phyloP scores from a whole-genome alignment of 2,329 filamentous ascomycete genomes.

The Hawksworthiomyces lignivorus region DNA sequence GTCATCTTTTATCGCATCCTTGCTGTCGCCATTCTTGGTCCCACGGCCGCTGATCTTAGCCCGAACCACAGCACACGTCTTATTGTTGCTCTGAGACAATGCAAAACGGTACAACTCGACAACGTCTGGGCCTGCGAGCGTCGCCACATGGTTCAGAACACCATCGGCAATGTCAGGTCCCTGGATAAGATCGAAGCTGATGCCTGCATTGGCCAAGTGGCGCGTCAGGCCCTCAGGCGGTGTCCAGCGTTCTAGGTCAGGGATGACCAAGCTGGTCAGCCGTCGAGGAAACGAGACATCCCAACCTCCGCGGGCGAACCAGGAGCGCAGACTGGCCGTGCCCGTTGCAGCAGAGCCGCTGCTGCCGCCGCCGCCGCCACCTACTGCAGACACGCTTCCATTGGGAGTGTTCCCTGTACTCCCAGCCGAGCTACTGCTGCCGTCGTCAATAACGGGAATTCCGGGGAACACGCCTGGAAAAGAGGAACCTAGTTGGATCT shows the following conservation, averaged over 20 bases:
- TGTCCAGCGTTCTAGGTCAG: conserved; percentile 63
- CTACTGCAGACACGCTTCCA: neutral
- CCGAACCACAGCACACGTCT: conserved; percentile 72
- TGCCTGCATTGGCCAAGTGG: conserved; percentile 62
- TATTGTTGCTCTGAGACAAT: conserved; percentile 50
- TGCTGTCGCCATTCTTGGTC: neutral
- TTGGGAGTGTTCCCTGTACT: conserved; percentile 9
- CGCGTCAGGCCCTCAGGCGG: conserved; percentile 70
- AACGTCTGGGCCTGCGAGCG: conserved; percentile 67
- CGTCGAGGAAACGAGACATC: conserved; percentile 56
- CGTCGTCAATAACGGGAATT: conserved; percentile 55
- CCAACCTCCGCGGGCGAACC: conserved; percentile 87
- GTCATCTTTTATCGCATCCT: too few species aligned
- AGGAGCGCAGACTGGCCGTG: conserved; percentile 46
- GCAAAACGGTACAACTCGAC: conserved; percentile 73
- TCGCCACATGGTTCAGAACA: conserved; percentile 67
- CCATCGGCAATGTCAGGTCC: conserved; percentile 67
- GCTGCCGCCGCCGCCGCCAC: neutral
- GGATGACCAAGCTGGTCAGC: conserved; percentile 62
- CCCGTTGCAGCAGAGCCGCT: neutral
- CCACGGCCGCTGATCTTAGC: conserved; percentile 45
- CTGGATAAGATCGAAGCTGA: conserved; percentile 77
- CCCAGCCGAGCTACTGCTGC: conserved; percentile 5
- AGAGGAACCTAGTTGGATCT: conserved; percentile 72
- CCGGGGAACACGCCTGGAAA: conserved; percentile 83